Evolutionary conservation across 2,329 filamentous ascomycete species (phyloP), one percentile per base, ranked within the genome.

Genomic region (Pestalotiopsis sp.): DNA sequence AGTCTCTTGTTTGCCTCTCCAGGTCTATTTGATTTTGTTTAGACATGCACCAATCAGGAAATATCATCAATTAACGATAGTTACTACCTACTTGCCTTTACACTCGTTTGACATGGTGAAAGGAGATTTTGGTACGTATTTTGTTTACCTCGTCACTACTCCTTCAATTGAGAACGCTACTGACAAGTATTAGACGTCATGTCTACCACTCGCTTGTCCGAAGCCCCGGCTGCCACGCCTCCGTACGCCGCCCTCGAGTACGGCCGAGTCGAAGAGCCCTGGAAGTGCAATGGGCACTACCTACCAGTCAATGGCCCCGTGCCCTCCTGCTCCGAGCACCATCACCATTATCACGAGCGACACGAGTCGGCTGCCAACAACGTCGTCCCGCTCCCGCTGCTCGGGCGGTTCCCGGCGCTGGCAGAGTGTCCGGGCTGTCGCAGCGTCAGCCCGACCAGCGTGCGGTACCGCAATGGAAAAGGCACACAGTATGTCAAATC

Each of bases 31-130:
- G 3, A n/a, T 61, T 20, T 35, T n/a, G 58, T 22, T n/a, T 40
- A 20, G n/a, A 9, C 6, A 35, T 35, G 14, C 22, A 35, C 26
- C 17, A 10, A 20, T 9, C n/a, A 35, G 7, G 58, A 10, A n/a
- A 14, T 4, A 61, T 10, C 17, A 26, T 20, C 20, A 13, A 20
- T 17, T 24, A 14, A 35, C 26, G 17, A 39, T 2, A 35, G 1
- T 13, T 20, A 22, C 22, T 5, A 22, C 22, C 4, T 13, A 58
- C 20, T 24, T 20, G 22, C 24, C 13, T 38, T 14, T 35, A 61
- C 58, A 39, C 58, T 61, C 35, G 35, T 61, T 61, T 40, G n/a
- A 38, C 4, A 61, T 61, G 58, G 58, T 39, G 17, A 61, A 61
- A 11, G 24, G 24, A 35, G 58, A 61, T 22, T 61, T 35, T 13